A percentile compares a stretch with the other conserved stretches of the same genome.
These are phyloP conservation scores for Fusarium redolens DNA, from an alignment of 2,329 filamentous ascomycete species.

Conservation along the genomic window DNA sequence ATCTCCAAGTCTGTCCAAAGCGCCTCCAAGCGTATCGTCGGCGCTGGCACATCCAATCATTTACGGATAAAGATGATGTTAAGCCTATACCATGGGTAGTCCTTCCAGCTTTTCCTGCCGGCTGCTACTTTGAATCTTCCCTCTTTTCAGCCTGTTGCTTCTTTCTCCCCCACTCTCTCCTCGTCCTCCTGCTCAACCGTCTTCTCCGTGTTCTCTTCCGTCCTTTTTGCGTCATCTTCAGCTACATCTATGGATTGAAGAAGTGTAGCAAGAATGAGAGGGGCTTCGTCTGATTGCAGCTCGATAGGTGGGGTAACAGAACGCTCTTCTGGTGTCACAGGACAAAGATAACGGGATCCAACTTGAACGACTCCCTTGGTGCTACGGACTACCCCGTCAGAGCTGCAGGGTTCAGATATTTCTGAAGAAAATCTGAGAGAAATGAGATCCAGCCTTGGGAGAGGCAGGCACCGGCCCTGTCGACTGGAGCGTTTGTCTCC, in stretches of 20 bases:
- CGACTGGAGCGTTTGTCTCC: constrained; percentile 46
- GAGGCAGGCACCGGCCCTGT: constrained; percentile 48
- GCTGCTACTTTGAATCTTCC: constrained; percentile 2
- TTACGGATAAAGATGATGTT: constrained; percentile 1
- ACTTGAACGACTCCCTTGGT: constrained; percentile 43
- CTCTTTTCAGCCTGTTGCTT: constrained; percentile 14
- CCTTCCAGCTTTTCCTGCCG: background rate
- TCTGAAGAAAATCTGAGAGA: constrained; percentile 12
- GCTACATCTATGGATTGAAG: constrained; percentile 16
- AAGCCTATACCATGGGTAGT: background rate
- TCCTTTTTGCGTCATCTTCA: background rate
- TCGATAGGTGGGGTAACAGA: constrained; percentile 6
- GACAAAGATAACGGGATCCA: constrained; percentile 35
- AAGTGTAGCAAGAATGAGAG: constrained; percentile 7
- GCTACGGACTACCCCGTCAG: constrained; percentile 43
- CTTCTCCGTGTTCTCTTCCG: background rate
- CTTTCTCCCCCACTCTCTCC: background rate
- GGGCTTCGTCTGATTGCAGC: constrained; percentile 16
- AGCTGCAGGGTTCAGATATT: constrained; percentile 23
- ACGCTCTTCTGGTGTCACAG: constrained; percentile 19
- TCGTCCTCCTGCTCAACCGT: background rate
- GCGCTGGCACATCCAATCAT: constrained; percentile 19
- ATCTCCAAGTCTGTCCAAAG: constrained; percentile 14
- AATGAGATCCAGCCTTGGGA: constrained; percentile 45
- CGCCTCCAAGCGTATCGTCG: background rate